A percentile compares a stretch with the other conserved stretches of the same genome.
Evolutionary conservation across 805 yeast genomes (phyloP).

Genomic region (Torulaspora maleeae): DNA sequence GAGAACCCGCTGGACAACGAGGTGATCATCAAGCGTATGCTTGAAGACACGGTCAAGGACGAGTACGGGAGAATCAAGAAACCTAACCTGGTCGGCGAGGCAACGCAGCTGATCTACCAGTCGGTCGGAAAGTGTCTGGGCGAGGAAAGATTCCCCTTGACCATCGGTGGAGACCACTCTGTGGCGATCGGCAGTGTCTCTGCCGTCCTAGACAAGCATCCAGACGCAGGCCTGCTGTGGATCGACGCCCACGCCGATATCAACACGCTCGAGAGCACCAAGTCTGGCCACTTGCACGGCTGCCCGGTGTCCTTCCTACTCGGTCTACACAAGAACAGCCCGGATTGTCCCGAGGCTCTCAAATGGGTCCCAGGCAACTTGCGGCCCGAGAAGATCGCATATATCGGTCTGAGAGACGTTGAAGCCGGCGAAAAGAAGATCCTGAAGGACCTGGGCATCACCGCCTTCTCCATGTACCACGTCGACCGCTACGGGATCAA

Average conservation of each 20-base stretch:
- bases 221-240: conserved; percentile 90
- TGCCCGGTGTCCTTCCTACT: conserved; percentile 90
- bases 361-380: conserved; percentile 74
- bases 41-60: conserved; percentile 46
- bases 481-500: conserved; percentile 92
- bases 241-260: conserved; percentile 98
- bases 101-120: conserved; percentile 59
- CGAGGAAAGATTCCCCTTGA: conserved; percentile 59
- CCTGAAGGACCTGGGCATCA: conserved; percentile 62
- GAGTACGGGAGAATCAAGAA: conserved; percentile 58
- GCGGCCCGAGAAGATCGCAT: conserved; percentile 68
- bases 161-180: conserved; percentile 96
- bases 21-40: conserved; percentile 40
- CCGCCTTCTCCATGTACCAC: conserved; percentile 93
- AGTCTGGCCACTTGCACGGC: conserved; percentile 90
- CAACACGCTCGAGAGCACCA: conserved; percentile 79
- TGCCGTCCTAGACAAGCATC: conserved; percentile 72
- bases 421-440: conserved; percentile 80
- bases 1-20: conserved; percentile 50
- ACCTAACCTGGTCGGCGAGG: conserved; percentile 70
- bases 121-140: conserved; percentile 51
- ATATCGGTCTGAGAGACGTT: conserved; percentile 91
- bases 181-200: conserved; percentile 90
- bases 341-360: conserved; percentile 63
- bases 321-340: conserved; percentile 61